Percentiles rank a stretch among this genome's conserved stretches.
Evolutionary conservation across 2,329 filamentous ascomycete genomes (phyloP).

Genomic region (Aspergillus awamori): DNA sequence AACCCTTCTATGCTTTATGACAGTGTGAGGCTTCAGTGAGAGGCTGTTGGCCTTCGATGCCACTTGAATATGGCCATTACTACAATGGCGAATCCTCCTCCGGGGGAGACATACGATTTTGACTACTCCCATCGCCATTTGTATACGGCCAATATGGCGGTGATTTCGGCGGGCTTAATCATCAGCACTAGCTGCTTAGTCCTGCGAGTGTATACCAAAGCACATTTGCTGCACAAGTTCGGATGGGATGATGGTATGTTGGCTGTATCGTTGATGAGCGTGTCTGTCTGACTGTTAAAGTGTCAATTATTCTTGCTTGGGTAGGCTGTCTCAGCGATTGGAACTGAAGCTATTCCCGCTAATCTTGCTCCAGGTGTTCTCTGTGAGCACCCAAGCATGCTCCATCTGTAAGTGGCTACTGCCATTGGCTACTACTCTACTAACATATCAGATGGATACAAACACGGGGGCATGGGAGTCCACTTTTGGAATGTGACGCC

Average conservation of each 20-base stretch:
- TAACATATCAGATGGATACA: constrained; percentile 1
- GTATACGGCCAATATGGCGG: constrained; percentile 7
- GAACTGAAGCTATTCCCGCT: neutral
- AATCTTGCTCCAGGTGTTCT: neutral
- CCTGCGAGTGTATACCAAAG: constrained; percentile 16
- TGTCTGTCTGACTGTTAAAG: neutral
- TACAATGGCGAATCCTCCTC: constrained; percentile 1
- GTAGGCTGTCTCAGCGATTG: neutral
- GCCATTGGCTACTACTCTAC: neutral
- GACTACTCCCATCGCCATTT: constrained; percentile 15
- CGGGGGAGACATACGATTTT: constrained; percentile 16
- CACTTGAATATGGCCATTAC: neutral
- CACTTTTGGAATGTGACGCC: neutral
- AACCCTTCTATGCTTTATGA: neutral
- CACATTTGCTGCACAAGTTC: constrained; percentile 10
- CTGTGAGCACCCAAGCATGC: neutral
- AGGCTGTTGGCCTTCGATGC: neutral
- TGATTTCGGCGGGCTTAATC: constrained; percentile 11
- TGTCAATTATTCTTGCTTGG: constrained; percentile 2
- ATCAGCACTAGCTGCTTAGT: constrained; percentile 8
- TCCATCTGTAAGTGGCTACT: neutral
- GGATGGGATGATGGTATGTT: constrained; percentile 13
- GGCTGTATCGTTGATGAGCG: neutral
- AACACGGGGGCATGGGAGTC: constrained; percentile 1
- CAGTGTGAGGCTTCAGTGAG: neutral